Evolutionary conservation across 2,329 filamentous ascomycete genomes (phyloP), one percentile per base, ranked within the genome.

Genomic region (Ascochyta viciae-villosae): DNA sequence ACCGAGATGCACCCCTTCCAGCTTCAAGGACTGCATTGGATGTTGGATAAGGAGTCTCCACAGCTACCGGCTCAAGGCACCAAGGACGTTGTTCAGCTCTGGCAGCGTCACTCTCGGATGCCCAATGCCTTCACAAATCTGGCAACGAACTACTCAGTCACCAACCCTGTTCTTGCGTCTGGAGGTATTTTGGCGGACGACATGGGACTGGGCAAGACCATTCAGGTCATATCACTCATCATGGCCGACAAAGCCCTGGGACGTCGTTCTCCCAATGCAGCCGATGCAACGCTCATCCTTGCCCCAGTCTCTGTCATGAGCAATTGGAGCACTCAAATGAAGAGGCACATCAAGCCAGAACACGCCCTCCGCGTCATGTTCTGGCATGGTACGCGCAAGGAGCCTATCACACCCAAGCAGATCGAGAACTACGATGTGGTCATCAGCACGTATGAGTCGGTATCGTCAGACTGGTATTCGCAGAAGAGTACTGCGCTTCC

Each of bases 121-220:
- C 79, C 68, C 3, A 76, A 73, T 49, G 71, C 72, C 24, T 91
- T 87, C 65, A 83, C 82, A 54, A 92, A 90, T 74, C 82, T 91
- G 61, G 90, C 88, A 56, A 94, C 87, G 0, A 87, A 87, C 48
- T 93, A 87, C 70, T 83, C 86, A 1, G 61, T 75, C 9, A 86
- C 83, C 8, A 75, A 82, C 1, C 91, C 91, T 0, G 74, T 78
- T 0, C 81, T 96, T 22, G 86, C 90, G 6, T 90, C 87, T 45
- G 92, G 92, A 16, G 92, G 92, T 29, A 92, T 96, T 45, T 82
- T 96, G 8, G 91, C 92, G 2, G 92, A 96, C 72, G 92, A 96
- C 67, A 96, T 96, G 93, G 92, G 92, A 3, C 77, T 96, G 5
- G 92, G 92, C 23, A 96, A 96, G 78, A 96, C 92, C 0, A 82